Evolutionary conservation across 2,329 filamentous ascomycete species (phyloP).

Genomic region (Daldinia sp.): DNA sequence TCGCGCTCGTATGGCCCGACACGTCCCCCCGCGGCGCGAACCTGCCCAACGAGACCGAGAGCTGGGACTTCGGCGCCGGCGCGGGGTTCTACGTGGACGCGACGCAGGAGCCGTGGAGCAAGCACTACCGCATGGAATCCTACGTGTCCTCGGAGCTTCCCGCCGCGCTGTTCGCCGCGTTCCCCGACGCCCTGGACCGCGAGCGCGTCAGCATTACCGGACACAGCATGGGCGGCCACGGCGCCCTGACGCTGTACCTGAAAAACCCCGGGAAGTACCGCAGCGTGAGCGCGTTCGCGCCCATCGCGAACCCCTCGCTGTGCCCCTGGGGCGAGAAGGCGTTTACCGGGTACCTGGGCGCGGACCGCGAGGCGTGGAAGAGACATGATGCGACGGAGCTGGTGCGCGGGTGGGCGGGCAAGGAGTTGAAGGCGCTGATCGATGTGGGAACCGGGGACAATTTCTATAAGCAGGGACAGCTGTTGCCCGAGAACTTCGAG

Average conservation of each 20-base stretch:
- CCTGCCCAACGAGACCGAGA: slow-evolving; percentile 84
- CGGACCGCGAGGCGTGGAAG: slow-evolving; percentile 78
- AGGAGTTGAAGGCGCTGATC: slow-evolving; percentile 78
- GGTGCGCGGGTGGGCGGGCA: slow-evolving; percentile 69
- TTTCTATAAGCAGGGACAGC: slow-evolving; percentile 93
- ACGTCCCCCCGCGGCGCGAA: slow-evolving; percentile 87
- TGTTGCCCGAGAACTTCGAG: slow-evolving; percentile 92
- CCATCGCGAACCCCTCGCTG: slow-evolving; percentile 83
- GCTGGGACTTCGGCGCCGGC: slow-evolving; percentile 89
- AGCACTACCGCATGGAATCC: slow-evolving; percentile 91
- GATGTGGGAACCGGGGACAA: slow-evolving; percentile 95
- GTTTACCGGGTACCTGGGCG: slow-evolving; percentile 88
- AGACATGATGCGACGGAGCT: slow-evolving; percentile 93
- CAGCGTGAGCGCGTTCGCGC: slow-evolving; percentile 88
- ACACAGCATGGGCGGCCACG: slow-evolving; percentile 97
- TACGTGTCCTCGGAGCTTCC: slow-evolving; percentile 95
- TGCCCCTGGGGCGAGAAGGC: slow-evolving; percentile 98
- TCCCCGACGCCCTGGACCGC: slow-evolving; percentile 72
- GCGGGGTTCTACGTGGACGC: slow-evolving; percentile 97
- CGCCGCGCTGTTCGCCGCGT: slow-evolving; percentile 73
- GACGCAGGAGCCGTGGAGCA: slow-evolving; percentile 74
- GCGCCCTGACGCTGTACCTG: slow-evolving; percentile 89
- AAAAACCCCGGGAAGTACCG: slow-evolving; percentile 91
- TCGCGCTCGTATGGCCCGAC: slow-evolving; percentile 95
- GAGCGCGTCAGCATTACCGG: slow-evolving; percentile 83